Evolutionary conservation across 1,139 yeast genomes (phyloP), one percentile per base, ranked within the genome.

Genomic region (Hyphopichia buzzinii): DNA sequence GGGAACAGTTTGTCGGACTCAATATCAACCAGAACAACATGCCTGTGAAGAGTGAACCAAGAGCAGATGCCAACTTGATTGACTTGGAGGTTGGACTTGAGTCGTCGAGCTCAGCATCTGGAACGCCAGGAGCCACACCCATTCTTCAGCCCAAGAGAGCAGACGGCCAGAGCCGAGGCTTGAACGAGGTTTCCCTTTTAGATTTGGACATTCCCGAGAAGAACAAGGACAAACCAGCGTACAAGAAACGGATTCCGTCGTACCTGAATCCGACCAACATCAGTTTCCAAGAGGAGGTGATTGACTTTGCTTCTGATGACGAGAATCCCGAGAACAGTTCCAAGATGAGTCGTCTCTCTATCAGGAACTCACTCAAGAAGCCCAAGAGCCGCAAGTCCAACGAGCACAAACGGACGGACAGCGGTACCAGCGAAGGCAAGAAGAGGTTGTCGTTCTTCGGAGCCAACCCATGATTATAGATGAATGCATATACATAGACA

Each of bases 301-400:
- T 72, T 33, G 76, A 72, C 43, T 72, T 69, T 58, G 76, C 72
- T 1, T 67, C 74, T 4, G 77, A 72, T 46, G 76, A 72, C 44
- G 77, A 72, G 41, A 64, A 64, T 38, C 68, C 71, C 2, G 66
- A 56, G 5, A 57, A 64, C 39, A 58, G 58, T 14, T 64, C 72
- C 1, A 51, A 54, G 28, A 66, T 72, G 75, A 71, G 55, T 46
- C 50, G 77, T 26, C 47, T 72, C 25, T 59, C 72, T 4, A 71
- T 72, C 31, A 49, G 77, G 36, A 61, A 62, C 33, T 67, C 75
- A 3, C 56, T 72, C 36, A 65, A 56, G 48, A 62, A 59, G 33
- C 60, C 63, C 16, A 64, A 62, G 43, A 46, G 63, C 2, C 51
- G 72, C 32, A 56, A 59, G 39, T 41, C 54, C 7, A 40, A 48